Base-by-base conservation (phyloP, 1,139 yeast species). In the Geotrichum aggregatum region DNA sequence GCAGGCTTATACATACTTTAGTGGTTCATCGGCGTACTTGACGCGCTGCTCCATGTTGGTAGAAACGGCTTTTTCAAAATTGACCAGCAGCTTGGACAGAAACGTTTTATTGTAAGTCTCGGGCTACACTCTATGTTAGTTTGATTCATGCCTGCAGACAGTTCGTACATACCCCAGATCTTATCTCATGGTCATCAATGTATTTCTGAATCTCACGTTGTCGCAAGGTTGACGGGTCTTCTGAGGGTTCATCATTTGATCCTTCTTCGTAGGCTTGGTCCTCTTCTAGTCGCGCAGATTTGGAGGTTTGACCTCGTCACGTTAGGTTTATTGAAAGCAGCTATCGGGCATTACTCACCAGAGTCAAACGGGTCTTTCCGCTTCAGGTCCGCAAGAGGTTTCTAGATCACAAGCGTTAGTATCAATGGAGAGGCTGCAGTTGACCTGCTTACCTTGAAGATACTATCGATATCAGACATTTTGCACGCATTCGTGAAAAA, bases 11-110 rank as follows among this genome's bases (percentile, higher is more conserved):
- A 50, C 54, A 16, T 59, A 63, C 59, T 68, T 69, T 35, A 64
- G 47, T 1, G 75, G 75, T n/a, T 70, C 71, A 24, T 59, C 60
- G 0, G 62, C 54, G 55, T 59, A 60, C 43, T 63, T 62, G 13
- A 59, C 60, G 13, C 76, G 62, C 41, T 62, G 59, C 36, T 63
- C 63, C 8, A 61, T 55, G 60, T 72, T 73, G 33, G 56, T 56
- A 13, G 59, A 48, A 3, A 65, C 56, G 0, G 66, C 62, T 13
- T 58, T 54, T 41, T 66, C 67, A 34, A 72, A 55, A 31, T 55
- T 54, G 10, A 59, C 49, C 2, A 64, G 44, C 8, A 63, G 49
- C 46, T 58, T 57, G 8, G 59, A 58, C 35, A 70, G 53, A 61
- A 66, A 63, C 14, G 57, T 49, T 10, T 45, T 43, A 39, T 65